Percentiles rank a stretch among this genome's conserved stretches.
Evolutionary conservation across 441 rosid species (phyloP).

Genomic region (Erysimum cheiri): DNA sequence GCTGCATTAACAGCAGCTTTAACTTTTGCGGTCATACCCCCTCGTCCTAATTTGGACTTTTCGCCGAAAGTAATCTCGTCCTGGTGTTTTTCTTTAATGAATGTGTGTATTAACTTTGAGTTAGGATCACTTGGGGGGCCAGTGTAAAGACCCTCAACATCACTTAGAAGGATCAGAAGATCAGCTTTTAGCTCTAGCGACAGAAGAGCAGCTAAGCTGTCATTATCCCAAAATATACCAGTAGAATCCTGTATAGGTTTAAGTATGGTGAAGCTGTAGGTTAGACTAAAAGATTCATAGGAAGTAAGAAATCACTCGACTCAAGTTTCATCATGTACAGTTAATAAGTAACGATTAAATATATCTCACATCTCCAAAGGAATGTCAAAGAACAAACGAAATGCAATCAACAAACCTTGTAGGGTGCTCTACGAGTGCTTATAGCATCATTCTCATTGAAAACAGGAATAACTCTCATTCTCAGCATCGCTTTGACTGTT

Average conservation of each 20-base stretch:
- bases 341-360: background rate
- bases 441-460: constrained; percentile 98
- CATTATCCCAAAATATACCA: constrained; percentile 99
- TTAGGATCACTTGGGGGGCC: constrained; percentile 97
- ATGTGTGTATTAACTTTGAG: constrained; percentile 89
- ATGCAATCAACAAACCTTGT: constrained; percentile 64
- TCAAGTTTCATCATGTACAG: constrained; percentile 9
- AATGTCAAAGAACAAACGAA: constrained; percentile 24
- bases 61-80: constrained; percentile 95
- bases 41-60: constrained; percentile 96
- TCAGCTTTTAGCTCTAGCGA: constrained; percentile 96
- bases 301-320: background rate
- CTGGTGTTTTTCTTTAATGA: constrained; percentile 79
- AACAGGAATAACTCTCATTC: constrained; percentile 81
- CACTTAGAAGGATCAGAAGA: constrained; percentile 90
- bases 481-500: constrained; percentile 72
- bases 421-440: constrained; percentile 97
- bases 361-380: background rate
- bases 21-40: constrained; percentile 99
- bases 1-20: constrained; percentile 97
- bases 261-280: constrained; percentile 25
- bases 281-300: background rate
- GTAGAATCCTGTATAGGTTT: constrained; percentile 82
- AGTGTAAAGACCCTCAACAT: constrained; percentile 97
- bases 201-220: constrained; percentile 92